Conservation (phyloP, 31 red algal genomes). For the Odonthalia washingtoniensis region DNA sequence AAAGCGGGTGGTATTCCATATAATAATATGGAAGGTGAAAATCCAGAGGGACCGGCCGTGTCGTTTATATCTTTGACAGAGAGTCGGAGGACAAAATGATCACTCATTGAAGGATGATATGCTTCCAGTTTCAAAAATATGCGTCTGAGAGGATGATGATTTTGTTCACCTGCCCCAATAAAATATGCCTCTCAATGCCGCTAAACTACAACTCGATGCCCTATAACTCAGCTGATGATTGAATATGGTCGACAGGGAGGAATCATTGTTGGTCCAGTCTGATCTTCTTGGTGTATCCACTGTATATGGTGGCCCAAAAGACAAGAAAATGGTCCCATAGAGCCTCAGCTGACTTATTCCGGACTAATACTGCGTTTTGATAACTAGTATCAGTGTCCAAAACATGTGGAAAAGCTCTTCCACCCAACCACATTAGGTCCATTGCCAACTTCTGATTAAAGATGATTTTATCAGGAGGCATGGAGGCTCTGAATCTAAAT, state of each 20-base stretch:
- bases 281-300: background rate
- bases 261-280: background rate
- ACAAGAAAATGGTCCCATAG: background rate
- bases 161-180: background rate
- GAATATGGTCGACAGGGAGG: background rate
- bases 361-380: background rate
- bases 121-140: background rate
- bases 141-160: background rate
- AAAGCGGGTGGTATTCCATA: too few relatives aligned
- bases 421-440: slow-evolving; percentile 41
- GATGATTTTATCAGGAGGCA: slow-evolving; percentile 4
- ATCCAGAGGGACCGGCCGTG: too few relatives aligned
- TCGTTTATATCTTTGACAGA: background rate
- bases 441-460: slow-evolving; percentile 32
- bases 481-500: background rate
- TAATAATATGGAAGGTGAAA: too few relatives aligned
- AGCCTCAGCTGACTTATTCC: background rate
- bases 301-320: background rate
- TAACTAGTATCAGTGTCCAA: background rate
- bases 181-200: background rate
- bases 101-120: background rate
- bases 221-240: background rate
- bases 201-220: background rate
- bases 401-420: background rate
- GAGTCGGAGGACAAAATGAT: background rate